Base-by-base conservation (phyloP, 768 basidiomycete genomes). In the Cantharellus cinnabarinus region DNA sequence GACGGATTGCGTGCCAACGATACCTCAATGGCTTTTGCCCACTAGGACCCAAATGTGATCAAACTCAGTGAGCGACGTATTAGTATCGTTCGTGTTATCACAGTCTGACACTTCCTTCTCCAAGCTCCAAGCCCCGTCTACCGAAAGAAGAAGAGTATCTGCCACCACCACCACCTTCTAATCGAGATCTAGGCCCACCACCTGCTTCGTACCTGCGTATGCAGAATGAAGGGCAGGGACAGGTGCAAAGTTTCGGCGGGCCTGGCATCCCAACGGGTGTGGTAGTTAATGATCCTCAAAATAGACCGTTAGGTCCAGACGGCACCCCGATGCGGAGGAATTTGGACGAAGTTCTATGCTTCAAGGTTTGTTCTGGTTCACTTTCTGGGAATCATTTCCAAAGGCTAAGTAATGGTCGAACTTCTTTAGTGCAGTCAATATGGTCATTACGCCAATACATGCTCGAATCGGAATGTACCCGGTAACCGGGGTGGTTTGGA, bases 11-110 rank as follows among this genome's bases (percentile, higher is more conserved):
- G 7, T 98, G 95, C 69, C 89, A 90, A 64, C 72, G 80, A 10
- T 99, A 94, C 71, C 71, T 97, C 53, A 85, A 87, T 20, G 93
- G 94, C 3, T 89, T 97, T 66, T 99, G 94, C 69, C 89, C 90
- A 5, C 70, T 85, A 59, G 94, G 95, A 1, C 77, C 83, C 38
- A 84, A 91, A 37, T 98, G 94, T 69, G 76, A 83, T 20, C 77
- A 80, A 58, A 89, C 88, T 69, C 91, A 95, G 90, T 93, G 68
- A 71, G 87, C 81, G 42, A 34, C 38, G 50, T 59, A 38, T 35
- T 14, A 44, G 59, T 58, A 2, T 56, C 62, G 5, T 65, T 52
- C 34, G 42, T 51, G 37, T 55, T 15, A 54, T 64, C 61, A 61
- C 42, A 58, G 50, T 61, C 60, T 54, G 62, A 40, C 5, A 60